These are phyloP conservation scores for Eucalyptus sideroxylon DNA, from an alignment of 345 rosid species.

Conservation along the genomic window DNA sequence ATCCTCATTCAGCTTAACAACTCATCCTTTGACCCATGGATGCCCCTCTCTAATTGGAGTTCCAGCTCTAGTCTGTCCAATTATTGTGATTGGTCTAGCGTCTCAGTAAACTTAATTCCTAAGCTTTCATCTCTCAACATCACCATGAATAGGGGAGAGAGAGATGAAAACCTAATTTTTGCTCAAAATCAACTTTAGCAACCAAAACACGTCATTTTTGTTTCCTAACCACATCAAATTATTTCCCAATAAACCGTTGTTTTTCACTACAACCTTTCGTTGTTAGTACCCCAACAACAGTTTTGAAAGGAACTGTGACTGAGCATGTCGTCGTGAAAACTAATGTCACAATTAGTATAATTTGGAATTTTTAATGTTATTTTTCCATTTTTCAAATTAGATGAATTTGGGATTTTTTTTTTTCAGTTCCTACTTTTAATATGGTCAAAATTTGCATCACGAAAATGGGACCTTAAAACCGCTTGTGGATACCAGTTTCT, in stretches of 20 bases:
- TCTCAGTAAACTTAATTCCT: not conserved
- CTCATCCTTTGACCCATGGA: constrained; percentile 42
- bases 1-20: constrained; percentile 54
- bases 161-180: not conserved
- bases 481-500: not conserved
- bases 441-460: not conserved
- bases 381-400: not conserved
- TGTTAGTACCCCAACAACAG: not conserved
- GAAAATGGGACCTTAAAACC: not conserved
- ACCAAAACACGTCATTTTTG: not conserved
- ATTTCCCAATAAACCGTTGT: not conserved
- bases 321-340: not conserved
- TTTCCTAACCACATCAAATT: not conserved
- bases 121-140: not conserved
- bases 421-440: not conserved
- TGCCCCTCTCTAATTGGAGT: constrained; percentile 50
- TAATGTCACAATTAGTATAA: not conserved
- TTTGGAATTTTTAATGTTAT: not conserved
- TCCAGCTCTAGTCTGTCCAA: not conserved
- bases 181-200: not conserved
- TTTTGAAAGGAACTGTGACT: not conserved
- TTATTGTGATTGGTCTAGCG: not conserved
- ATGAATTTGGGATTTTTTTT: not conserved
- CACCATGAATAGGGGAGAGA: not conserved
- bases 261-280: not conserved